Evolutionary conservation across 257 asterid species (phyloP).

Genomic region (Marsdenia floribunda): DNA sequence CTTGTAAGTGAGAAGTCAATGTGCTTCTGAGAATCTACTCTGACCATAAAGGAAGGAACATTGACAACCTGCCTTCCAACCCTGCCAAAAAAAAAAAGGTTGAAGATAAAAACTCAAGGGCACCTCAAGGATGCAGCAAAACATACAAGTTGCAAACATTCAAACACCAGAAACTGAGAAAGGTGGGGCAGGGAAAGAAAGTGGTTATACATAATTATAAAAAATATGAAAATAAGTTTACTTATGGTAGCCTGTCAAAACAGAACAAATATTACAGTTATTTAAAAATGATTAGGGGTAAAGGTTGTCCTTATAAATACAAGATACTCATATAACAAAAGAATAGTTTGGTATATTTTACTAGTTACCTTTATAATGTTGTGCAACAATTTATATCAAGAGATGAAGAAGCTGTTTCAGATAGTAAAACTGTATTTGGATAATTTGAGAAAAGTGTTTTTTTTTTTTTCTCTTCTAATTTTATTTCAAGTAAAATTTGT

Average conservation of each 20-base stretch:
- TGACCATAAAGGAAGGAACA: constrained; percentile 49
- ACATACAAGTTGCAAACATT: too few species aligned
- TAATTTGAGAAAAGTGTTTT: too few species aligned
- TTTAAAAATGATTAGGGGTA: neutral
- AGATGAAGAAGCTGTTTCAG: neutral
- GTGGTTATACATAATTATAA: neutral
- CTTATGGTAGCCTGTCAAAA: neutral
- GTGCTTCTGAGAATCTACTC: constrained; percentile 51
- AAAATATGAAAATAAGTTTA: neutral
- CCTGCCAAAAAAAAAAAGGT: constrained; percentile 18
- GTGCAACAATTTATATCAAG: neutral
- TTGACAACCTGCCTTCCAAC: constrained; percentile 57
- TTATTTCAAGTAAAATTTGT: too few species aligned
- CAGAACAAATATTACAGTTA: neutral
- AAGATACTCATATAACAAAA: neutral
- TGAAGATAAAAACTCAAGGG: neutral
- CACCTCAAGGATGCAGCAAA: neutral
- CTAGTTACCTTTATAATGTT: neutral
- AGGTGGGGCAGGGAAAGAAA: neutral
- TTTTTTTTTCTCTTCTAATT: too few species aligned
- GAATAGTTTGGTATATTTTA: neutral
- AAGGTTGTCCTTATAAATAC: neutral
- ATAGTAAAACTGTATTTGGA: too few species aligned
- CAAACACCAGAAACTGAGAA: too few species aligned
- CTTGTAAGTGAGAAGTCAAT: constrained; percentile 51